phyloP scores from a whole-genome alignment of 345 rosid species.

The Aquilaria yunnanensis region DNA sequence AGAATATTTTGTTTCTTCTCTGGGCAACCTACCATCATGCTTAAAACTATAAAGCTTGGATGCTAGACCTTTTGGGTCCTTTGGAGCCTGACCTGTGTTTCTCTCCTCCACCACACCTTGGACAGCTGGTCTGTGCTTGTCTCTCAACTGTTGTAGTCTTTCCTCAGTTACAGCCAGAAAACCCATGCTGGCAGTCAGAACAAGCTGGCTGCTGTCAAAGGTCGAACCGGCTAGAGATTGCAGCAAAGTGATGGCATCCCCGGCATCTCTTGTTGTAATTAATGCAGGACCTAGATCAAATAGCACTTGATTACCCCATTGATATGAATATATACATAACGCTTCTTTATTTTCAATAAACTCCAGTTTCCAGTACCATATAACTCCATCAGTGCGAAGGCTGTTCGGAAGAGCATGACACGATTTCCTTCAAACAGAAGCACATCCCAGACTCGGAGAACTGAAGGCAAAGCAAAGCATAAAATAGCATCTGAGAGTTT shows the following conservation, averaged over 20 bases:
- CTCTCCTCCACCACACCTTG: slow-evolving; percentile 55
- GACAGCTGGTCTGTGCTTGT: slow-evolving; percentile 61
- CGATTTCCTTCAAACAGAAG: slow-evolving; percentile 88
- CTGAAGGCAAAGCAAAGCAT: slow-evolving; percentile 28
- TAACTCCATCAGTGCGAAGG: slow-evolving; percentile 80
- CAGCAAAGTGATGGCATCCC: slow-evolving; percentile 74
- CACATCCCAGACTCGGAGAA: slow-evolving; percentile 93
- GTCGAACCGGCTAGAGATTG: slow-evolving; percentile 85
- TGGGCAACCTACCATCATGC: slow-evolving; percentile 36
- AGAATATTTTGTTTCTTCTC: slow-evolving; percentile 28
- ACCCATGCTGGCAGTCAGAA: slow-evolving; percentile 81
- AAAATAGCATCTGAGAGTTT: background rate
- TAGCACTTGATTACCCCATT: slow-evolving; percentile 9
- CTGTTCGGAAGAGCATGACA: slow-evolving; percentile 79
- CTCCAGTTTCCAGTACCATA: slow-evolving; percentile 38
- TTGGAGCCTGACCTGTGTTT: slow-evolving; percentile 49
- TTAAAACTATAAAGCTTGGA: slow-evolving; percentile 77
- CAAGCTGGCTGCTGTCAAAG: slow-evolving; percentile 90
- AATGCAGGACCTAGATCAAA: slow-evolving; percentile 62
- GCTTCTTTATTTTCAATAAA: background rate
- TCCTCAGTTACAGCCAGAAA: slow-evolving; percentile 63
- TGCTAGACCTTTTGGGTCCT: slow-evolving; percentile 74
- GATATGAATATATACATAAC: slow-evolving; percentile 9
- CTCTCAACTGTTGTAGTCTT: slow-evolving; percentile 61
- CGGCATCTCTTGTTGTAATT: slow-evolving; percentile 77